Evolutionary conservation across 2,329 filamentous ascomycete genomes (phyloP), one percentile per base, ranked within the genome.

Genomic region (Sordariomycetes sp.): DNA sequence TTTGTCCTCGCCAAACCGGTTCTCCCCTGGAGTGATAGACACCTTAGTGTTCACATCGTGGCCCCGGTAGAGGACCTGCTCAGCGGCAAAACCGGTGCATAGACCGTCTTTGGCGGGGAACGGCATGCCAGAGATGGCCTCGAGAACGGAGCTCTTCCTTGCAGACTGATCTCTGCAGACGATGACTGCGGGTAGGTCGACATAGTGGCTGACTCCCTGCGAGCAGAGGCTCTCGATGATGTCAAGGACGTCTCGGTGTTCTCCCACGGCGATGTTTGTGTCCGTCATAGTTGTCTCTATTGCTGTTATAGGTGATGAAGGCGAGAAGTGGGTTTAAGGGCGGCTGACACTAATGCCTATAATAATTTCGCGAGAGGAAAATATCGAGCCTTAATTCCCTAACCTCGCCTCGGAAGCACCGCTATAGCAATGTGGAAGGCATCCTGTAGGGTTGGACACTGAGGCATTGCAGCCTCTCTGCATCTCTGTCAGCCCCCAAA

Each of bases 231-330:
- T 48, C 51, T 60, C 54, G 18, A 62, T 63, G 52, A 55, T 14
- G 22, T 61, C 58, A 24, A 64, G 58, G 59, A 60, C 43, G 67
- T 66, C 25, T 14, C 34, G 35, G 54, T 55, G 25, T 25, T 54
- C 53, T 54, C 53, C 53, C 53, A 78, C 64, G 67, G 70, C 24
- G 83, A 85, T 54, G 28, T 54, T 20, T 34, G 16, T 54, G 53
- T 54, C 53, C 32, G 14, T 54, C 53, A 54, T 54, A 14, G 8
- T 54, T 34, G 53, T 54, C 53, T 54, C n/a, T 14, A 34, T 37
- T 54, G 20, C 20, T 54, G 25, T 4, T 54, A n/a, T 12, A 28
- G 53, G 32, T 54, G 53, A 11, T 54, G 53, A 54, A 54, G 32
- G 20, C 20, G 12, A 35, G 25, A 22, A 53, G 16, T 37, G 53